Evolutionary conservation across 2,329 filamentous ascomycete species (phyloP).

Genomic region (Knufia fluminis): DNA sequence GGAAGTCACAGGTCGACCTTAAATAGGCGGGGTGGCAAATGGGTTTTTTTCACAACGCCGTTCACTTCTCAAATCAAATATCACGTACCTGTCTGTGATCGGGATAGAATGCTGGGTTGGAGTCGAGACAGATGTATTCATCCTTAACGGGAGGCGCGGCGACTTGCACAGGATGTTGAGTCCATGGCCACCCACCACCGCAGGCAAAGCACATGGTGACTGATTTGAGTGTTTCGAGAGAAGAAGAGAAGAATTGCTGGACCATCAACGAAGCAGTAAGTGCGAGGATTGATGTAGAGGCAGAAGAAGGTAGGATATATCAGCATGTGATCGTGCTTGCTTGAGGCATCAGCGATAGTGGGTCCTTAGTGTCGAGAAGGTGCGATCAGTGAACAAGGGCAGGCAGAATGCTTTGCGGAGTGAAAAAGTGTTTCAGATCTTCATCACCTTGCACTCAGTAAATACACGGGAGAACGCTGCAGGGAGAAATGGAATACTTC

Average conservation of each 20-base stretch:
- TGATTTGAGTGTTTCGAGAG: slow-evolving; percentile 9
- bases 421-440: not conserved
- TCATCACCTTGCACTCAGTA: not conserved
- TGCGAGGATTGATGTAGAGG: not conserved
- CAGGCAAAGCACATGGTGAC: slow-evolving; percentile 22
- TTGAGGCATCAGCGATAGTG: slow-evolving; percentile 14
- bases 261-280: slow-evolving; percentile 4
- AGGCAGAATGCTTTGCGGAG: not conserved
- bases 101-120: slow-evolving; percentile 18
- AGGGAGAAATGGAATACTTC: too few species aligned
- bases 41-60: not conserved
- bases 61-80: not conserved
- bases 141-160: slow-evolving; percentile 20
- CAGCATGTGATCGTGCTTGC: slow-evolving; percentile 20
- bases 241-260: not conserved
- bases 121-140: slow-evolving; percentile 20
- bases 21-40: not conserved
- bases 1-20: not conserved
- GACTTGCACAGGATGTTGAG: slow-evolving; percentile 15
- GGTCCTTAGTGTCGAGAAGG: slow-evolving; percentile 15
- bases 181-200: slow-evolving; percentile 19
- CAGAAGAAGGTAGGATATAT: slow-evolving; percentile 16
- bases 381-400: not conserved
- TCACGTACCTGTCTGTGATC: slow-evolving; percentile 19
- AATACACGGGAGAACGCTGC: not conserved